Evolutionary conservation across 208 protist species (phyloP).

Genomic region (Trypanosoma brucei): DNA sequence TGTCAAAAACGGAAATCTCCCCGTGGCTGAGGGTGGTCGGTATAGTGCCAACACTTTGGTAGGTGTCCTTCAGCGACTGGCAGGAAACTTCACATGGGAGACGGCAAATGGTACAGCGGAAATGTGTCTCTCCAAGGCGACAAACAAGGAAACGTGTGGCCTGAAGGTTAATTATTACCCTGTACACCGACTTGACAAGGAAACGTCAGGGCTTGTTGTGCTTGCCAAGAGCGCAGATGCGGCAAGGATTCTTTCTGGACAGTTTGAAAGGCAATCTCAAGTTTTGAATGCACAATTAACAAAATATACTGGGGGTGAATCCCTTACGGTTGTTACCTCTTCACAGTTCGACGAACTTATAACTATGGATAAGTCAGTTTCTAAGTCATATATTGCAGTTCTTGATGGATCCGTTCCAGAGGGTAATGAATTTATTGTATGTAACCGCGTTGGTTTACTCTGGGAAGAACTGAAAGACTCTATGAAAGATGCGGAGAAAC

Average conservation of each 20-base stretch:
- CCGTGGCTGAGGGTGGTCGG: constrained; percentile 76
- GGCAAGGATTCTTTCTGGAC: constrained; percentile 29
- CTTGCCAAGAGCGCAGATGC: constrained; percentile 32
- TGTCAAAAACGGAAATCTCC: constrained; percentile 76
- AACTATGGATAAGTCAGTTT: constrained; percentile 24
- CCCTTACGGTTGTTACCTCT: background rate
- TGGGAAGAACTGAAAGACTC: constrained; percentile 31
- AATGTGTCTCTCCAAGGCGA: background rate
- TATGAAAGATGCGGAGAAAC: constrained; percentile 6
- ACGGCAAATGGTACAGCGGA: background rate
- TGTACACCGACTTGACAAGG: constrained; percentile 85
- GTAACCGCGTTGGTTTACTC: constrained; percentile 48
- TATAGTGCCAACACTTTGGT: constrained; percentile 81
- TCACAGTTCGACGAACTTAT: constrained; percentile 35
- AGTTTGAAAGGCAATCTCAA: constrained; percentile 54
- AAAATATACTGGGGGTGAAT: background rate
- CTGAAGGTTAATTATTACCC: constrained; percentile 10
- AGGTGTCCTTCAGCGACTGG: constrained; percentile 26
- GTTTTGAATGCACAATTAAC: constrained; percentile 2
- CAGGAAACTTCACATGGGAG: too few relatives aligned
- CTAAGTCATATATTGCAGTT: constrained; percentile 65
- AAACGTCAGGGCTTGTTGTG: constrained; percentile 80
- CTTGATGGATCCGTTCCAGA: constrained; percentile 28
- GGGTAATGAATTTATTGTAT: constrained; percentile 39
- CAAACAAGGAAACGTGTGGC: background rate